phyloP scores from a whole-genome alignment of 352 stramenopile genomes.

The Sclerospora graminicola region DNA sequence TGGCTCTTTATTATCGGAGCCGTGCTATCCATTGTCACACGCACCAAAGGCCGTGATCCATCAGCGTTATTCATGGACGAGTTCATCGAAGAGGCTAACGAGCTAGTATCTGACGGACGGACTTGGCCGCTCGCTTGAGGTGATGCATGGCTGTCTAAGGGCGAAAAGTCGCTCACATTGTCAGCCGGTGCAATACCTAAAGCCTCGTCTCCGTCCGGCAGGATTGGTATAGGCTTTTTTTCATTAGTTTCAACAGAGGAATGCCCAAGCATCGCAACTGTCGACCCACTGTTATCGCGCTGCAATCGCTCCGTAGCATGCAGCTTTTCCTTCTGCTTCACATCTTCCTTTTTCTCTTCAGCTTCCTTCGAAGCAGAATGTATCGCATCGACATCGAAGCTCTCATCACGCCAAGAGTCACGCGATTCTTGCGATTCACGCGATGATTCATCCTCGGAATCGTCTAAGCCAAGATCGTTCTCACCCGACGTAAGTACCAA shows the following conservation, averaged over 20 bases:
- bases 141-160: conserved; percentile 21
- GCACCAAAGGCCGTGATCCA: conserved; percentile 47
- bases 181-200: conserved; percentile 46
- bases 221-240: conserved; percentile 39
- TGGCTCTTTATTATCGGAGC: conserved; percentile 66
- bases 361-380: conserved; percentile 16
- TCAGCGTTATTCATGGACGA: conserved; percentile 33
- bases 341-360: conserved; percentile 23
- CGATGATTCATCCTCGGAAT: conserved; percentile 23
- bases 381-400: conserved; percentile 23
- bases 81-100: conserved; percentile 20
- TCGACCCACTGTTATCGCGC: conserved; percentile 46
- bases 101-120: conserved; percentile 24
- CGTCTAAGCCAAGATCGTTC: conserved; percentile 47
- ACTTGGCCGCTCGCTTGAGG: conserved; percentile 19
- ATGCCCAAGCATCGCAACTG: conserved; percentile 61
- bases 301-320: conserved; percentile 19
- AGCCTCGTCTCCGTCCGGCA: conserved; percentile 41
- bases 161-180: conserved; percentile 35
- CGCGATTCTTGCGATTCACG: conserved; percentile 18
- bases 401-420: conserved; percentile 27
- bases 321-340: conserved; percentile 4
- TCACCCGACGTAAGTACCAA: conserved; percentile 28
- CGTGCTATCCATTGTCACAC: conserved; percentile 60
- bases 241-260: conserved; percentile 50